Conservation (phyloP, 148 eudicot species). For the Diospyros lotus region DNA sequence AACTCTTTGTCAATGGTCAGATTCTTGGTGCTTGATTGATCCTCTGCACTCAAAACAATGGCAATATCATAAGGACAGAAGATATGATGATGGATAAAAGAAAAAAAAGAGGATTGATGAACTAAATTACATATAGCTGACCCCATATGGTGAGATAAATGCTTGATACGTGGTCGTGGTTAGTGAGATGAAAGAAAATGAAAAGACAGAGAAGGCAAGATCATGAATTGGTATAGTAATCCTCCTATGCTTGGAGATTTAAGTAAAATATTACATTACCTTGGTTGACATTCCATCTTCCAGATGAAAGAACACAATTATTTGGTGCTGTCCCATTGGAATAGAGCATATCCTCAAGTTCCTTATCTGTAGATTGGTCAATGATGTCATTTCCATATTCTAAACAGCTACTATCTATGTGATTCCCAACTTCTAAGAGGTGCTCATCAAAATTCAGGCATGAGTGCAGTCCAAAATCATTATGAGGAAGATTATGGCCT, state of each 20-base stretch:
- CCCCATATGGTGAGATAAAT: too few relatives aligned
- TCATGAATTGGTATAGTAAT: not conserved
- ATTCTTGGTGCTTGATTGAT: slow-evolving; percentile 15
- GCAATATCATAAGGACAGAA: not conserved
- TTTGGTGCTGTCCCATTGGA: slow-evolving; percentile 14
- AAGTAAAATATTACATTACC: slow-evolving; percentile 17
- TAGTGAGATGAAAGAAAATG: too few relatives aligned
- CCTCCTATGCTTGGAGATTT: not conserved
- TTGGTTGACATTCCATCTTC: slow-evolving; percentile 33
- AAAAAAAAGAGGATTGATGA: not conserved
- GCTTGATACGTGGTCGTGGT: too few relatives aligned
- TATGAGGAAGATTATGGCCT: not conserved
- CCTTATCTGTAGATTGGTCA: slow-evolving; percentile 17
- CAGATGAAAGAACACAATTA: slow-evolving; percentile 37
- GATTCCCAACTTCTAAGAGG: slow-evolving; percentile 12
- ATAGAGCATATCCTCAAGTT: slow-evolving; percentile 16
- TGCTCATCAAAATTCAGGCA: slow-evolving; percentile 21
- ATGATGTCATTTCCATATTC: slow-evolving; percentile 12
- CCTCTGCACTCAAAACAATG: slow-evolving; percentile 29
- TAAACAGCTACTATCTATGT: slow-evolving; percentile 6
- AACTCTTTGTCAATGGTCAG: slow-evolving; percentile 49
- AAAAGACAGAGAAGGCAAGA: not conserved
- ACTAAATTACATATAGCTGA: too few relatives aligned
- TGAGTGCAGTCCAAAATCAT: slow-evolving; percentile 9
- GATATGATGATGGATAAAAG: not conserved